Evolutionary conservation across 202 grass and related monocot species (phyloP).

Genomic region (Cymbopogon flexuosus): DNA sequence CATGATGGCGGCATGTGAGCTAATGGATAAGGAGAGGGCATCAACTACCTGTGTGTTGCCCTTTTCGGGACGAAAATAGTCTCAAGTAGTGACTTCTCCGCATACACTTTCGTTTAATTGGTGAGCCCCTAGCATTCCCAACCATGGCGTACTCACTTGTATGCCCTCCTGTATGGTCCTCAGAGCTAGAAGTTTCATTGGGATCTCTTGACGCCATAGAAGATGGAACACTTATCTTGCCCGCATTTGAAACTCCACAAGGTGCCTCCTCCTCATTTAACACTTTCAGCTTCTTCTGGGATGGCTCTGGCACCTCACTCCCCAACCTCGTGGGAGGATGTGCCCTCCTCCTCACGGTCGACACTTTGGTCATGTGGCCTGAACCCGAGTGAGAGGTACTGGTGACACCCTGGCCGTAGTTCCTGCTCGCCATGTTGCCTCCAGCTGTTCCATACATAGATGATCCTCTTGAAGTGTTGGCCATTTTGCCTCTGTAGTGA

Average conservation of each 20-base stretch:
- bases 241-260: neutral
- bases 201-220: neutral
- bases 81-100: conserved; percentile 4
- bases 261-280: neutral
- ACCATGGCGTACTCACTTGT: neutral
- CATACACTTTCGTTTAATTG: conserved; percentile 35
- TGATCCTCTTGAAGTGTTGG: neutral
- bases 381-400: neutral
- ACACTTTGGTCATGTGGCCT: neutral
- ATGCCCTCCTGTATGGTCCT: neutral
- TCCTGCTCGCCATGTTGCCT: neutral
- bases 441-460: neutral
- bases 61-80: conserved; percentile 14
- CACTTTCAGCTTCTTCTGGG: neutral
- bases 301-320: neutral
- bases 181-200: neutral
- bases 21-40: neutral
- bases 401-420: neutral
- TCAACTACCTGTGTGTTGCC: conserved; percentile 35
- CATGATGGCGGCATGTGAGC: neutral
- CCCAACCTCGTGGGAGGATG: neutral
- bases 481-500: conserved; percentile 14
- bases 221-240: conserved; percentile 5
- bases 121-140: neutral
- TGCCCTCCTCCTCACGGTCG: conserved; percentile 17